Conservation (phyloP, 2,329 filamentous ascomycete species). For the Cladophialophora yegresii region DNA sequence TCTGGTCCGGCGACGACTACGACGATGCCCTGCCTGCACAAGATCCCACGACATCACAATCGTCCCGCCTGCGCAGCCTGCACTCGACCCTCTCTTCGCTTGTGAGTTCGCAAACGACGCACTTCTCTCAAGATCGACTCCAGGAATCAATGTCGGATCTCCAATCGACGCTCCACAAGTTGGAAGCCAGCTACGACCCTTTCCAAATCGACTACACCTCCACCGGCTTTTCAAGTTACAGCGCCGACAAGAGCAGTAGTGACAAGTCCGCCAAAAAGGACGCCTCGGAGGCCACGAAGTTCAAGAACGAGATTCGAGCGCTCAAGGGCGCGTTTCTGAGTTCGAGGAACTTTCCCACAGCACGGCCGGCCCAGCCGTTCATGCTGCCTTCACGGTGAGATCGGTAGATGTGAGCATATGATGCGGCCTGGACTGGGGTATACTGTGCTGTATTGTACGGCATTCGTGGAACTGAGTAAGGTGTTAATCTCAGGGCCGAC, state of each 20-base stretch:
- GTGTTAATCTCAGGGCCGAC: background rate
- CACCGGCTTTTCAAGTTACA: constrained; percentile 33
- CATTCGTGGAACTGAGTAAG: background rate
- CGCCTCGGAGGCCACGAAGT: constrained; percentile 52
- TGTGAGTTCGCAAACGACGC: constrained; percentile 49
- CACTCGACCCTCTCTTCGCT: constrained; percentile 56
- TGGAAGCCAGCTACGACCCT: constrained; percentile 38
- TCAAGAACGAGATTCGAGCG: constrained; percentile 62
- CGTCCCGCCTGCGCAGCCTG: constrained; percentile 46
- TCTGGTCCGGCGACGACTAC: constrained; percentile 30
- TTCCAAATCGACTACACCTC: constrained; percentile 30
- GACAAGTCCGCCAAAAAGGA: constrained; percentile 44
- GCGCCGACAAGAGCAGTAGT: constrained; percentile 39
- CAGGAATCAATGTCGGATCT: constrained; percentile 27
- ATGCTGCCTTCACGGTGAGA: constrained; percentile 19
- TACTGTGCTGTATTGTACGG: background rate
- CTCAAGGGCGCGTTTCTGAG: constrained; percentile 66
- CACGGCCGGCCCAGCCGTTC: constrained; percentile 29
- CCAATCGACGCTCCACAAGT: constrained; percentile 30
- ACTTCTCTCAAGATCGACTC: constrained; percentile 40
- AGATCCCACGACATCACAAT: constrained; percentile 31
- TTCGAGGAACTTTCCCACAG: constrained; percentile 60
- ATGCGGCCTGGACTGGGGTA: background rate
- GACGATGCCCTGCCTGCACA: constrained; percentile 7
- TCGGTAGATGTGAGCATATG: background rate